phyloP scores from a whole-genome alignment of 331 rosid species.

The Arachis monticola region DNA sequence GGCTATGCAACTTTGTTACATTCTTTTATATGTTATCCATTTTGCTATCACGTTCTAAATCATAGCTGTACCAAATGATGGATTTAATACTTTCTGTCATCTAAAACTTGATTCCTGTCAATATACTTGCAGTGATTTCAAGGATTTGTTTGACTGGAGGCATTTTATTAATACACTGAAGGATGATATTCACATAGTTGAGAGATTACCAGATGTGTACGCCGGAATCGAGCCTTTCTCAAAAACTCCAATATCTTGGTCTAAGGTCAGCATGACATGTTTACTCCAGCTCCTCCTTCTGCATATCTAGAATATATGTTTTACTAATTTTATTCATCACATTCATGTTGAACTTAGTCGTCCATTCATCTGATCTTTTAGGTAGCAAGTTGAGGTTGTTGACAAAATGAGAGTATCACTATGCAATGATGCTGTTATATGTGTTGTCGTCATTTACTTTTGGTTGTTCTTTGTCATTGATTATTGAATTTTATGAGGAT shows the following conservation, averaged over 20 bases:
- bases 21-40: not conserved
- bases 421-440: constrained; percentile 8
- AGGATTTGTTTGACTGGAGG: constrained; percentile 96
- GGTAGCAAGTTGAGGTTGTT: constrained; percentile 28
- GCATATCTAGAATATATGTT: constrained; percentile 11
- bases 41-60: constrained; percentile 16
- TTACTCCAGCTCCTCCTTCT: constrained; percentile 29
- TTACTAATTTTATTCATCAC: constrained; percentile 7
- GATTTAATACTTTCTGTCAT: constrained; percentile 29
- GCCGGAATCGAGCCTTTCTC: constrained; percentile 76
- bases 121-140: constrained; percentile 76
- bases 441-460: constrained; percentile 27
- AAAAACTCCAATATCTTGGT: constrained; percentile 95
- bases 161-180: constrained; percentile 79
- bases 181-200: constrained; percentile 87
- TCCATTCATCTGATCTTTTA: constrained; percentile 27
- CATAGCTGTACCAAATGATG: constrained; percentile 19
- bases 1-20: constrained; percentile 19
- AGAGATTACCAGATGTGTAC: constrained; percentile 70
- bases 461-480: constrained; percentile 25
- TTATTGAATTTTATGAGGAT: constrained; percentile 26
- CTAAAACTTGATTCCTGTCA: constrained; percentile 28
- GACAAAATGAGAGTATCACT: constrained; percentile 15
- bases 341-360: constrained; percentile 31
- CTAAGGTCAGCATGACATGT: constrained; percentile 63